Evolutionary conservation across 257 asterid species (phyloP), one percentile per base, ranked within the genome.

Genomic region (Marsdenia floribunda): DNA sequence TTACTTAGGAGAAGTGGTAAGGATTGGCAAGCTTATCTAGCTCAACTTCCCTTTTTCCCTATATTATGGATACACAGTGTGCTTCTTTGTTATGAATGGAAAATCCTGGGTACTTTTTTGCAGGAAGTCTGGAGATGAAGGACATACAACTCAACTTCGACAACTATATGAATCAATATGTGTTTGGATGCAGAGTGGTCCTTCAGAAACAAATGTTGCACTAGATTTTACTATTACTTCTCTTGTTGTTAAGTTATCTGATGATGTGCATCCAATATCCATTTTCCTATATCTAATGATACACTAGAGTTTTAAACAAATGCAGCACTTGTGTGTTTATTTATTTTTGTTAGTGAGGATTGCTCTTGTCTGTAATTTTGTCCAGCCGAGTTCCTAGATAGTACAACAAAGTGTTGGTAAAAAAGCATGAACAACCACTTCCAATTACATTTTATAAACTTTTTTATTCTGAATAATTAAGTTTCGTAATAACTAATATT

Each of bases 1-100:
- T 59, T 40, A 55, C 75, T 65, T 38, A 47, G 70, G 78, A 66
- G 70, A 73, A 70, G 61, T 15, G 79, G 92, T 87, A 74, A 87
- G 90, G 73, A 72, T 15, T 29, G 49, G 38, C 53, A 54, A 19
- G 26, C 4, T 46, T 16, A 5, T 18, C n/a, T n/a, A 52, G 13
- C 37, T 59, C 49, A 19, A 12, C 70, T 49, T 22, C 44, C 16
- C 37, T 11, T 38, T 66, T 33, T 75, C 21, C 37, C 19, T 29
- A 29, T 0, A 29, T 29, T 29, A 16, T 47, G 53, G 18, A 16
- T 14, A 29, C 7, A 49, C 16, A 3, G 21, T 40, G 1, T 60
- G 15, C 13, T 60, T 44, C 60, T 18, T 55, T 19, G 6, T 49
- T 29, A 15, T 73, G 50, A 72, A 21, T 73, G 24, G 24, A 3